Evolutionary conservation across 371 early-diverging fungal genomes (phyloP), one percentile per base, ranked within the genome.

Genomic region (Dinochytrium kinnereticum): DNA sequence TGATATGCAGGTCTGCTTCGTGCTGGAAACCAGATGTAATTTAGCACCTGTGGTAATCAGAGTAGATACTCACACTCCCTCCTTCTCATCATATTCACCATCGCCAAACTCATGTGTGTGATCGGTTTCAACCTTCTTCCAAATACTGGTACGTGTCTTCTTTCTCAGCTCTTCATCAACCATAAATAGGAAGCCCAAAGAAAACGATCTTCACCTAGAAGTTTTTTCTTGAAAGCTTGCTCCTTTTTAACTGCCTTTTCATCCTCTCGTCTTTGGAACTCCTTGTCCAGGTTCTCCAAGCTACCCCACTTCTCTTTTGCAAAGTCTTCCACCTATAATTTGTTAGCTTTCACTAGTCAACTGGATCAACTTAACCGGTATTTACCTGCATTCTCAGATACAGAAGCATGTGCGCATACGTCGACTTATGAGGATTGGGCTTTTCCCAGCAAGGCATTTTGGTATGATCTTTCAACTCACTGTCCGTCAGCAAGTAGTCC

Each of bases 401-500:
- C 21, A 97, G 82, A 85, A 94, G 90, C 98, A 98, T 98, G 83
- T 95, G 95, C 80, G 94, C 94, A 91, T 94, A 98, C 0, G 94
- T 96, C 0, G 93, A 86, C 72, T 97, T 97, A 73, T 92, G 94
- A 28, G 98, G 98, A 75, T 98, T 98, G 21, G 97, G 94, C 71
- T 93, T 91, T 51, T 90, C 90, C 93, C 94, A 95, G 59, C 86
- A 85, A 0, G 95, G 94, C 33, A 98, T 85, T 51, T 90, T 73
- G 13, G 90, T 90, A 5, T 80, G 76, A 78, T 96, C 97, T 19
- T 90, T 82, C 38, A 98, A 81, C 83, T 98, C 98, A 55, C 93
- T 89, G 68, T 96, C 96, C 0, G 97, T 96, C 51, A 96, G 80
- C 36, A 96, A 79, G 74, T 96, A 96, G 73, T 96, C 97, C 85